Base-by-base conservation (phyloP, 1,284 basidiomycete genomes). In the Papiliotrema fonsecae region DNA sequence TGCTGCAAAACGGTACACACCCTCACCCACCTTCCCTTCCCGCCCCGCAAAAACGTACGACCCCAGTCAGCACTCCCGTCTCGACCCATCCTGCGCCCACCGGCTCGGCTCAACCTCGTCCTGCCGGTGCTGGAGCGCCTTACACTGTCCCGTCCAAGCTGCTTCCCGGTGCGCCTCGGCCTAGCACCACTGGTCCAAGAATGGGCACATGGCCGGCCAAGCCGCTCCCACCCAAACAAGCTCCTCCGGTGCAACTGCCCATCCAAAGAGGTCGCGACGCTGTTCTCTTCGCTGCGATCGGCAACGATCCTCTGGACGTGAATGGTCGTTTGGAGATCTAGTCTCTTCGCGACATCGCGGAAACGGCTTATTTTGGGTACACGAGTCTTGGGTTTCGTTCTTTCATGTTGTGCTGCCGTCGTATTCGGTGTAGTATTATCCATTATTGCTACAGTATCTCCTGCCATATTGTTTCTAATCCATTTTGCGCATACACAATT, bases 1-100 rank as follows among this genome's bases (percentile, higher is more conserved):
- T 94, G 69, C 79, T 96, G 28, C 86, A 88, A 13, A 84, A 86
- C 52, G 87, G 92, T 27, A 82, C 86, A 54, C 91, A 94, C 51
- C 70, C 70, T 4, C 64, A 69, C 36, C 73, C 71, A 0, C 62
- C 64, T 26, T 58, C 59, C 2, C 47, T 64, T 6, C 61, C 65
- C 2, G 54, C 57, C 2, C 51, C 54, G 6, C 51, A 56, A 16
- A 60, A 42, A n/a, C 25, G 30, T 18, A 16, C 30, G 10, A 48
- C 36, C 25, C 26, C 26, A 16, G 24, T 9, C 31, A 45, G 24
- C 43, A 45, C 31, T 16, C 18, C 30, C 4, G 34, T 19, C 22
- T n/a, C n/a, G n/a, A n/a, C n/a, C n/a, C n/a, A n/a, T n/a, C n/a
- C n/a, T n/a, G 27, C 30, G 7, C 19, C 21, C n/a, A 11, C 24